Conservation (phyloP, 768 basidiomycete species). For the Russula dissimulans region DNA sequence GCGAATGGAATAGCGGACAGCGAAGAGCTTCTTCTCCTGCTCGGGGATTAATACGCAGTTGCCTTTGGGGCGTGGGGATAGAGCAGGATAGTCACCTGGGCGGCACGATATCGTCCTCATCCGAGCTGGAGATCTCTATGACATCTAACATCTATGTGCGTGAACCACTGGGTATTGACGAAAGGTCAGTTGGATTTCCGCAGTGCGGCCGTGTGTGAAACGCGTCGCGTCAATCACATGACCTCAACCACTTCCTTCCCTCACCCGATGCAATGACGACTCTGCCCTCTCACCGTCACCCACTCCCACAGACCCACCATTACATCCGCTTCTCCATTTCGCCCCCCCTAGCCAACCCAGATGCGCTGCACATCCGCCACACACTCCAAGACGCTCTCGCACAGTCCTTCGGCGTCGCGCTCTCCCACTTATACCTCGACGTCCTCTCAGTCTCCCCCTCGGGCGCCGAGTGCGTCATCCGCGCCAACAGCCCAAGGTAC, state of each 20-base stretch:
- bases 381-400: conserved; percentile 44
- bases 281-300: no score
- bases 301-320: conserved; percentile 26
- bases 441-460: conserved; percentile 43
- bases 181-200: no score
- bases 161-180: no score
- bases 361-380: conserved; percentile 43
- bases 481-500: conserved; percentile 32
- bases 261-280: no score
- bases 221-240: background rate
- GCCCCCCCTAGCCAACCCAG: conserved; percentile 27
- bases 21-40: conserved; percentile 5
- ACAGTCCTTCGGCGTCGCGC: conserved; percentile 47
- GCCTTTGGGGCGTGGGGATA: no score
- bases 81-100: background rate
- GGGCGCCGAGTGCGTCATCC: conserved; percentile 34
- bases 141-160: background rate
- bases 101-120: background rate
- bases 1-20: background rate
- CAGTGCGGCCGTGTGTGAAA: no score
- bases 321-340: conserved; percentile 39
- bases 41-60: background rate
- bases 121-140: conserved; percentile 10
- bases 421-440: conserved; percentile 46
- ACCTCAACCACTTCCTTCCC: background rate